Percentiles rank a stretch among this genome's conserved stretches.
Evolutionary conservation across 108 stramenopile species (phyloP).

Genomic region (Schizochytrium sp.): DNA sequence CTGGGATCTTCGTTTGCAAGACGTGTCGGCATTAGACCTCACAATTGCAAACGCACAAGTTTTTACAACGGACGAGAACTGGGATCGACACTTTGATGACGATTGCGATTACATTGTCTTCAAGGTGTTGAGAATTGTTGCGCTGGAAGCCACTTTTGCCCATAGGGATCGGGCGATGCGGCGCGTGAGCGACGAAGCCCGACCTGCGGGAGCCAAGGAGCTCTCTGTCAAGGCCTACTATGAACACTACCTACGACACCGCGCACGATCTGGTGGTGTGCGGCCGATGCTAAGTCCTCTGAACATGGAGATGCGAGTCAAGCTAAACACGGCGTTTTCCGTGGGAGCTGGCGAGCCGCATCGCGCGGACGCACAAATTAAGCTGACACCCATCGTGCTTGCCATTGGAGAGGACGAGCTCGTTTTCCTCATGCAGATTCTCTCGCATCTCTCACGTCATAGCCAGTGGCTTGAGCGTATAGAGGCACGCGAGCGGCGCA

Average conservation of each 20-base stretch:
- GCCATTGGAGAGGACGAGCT: background rate
- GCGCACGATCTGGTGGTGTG: background rate
- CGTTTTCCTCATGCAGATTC: background rate
- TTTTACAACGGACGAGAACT: background rate
- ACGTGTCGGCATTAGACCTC: background rate
- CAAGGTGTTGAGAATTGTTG: background rate
- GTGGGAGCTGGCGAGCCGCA: background rate
- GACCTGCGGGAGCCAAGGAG: background rate
- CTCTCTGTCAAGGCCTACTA: background rate
- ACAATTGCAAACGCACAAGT: background rate
- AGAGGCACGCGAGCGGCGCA: background rate
- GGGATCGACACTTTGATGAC: conserved; percentile 5
- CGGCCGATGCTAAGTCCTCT: background rate
- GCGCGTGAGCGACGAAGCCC: background rate
- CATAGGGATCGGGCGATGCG: background rate
- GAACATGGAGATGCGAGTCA: background rate
- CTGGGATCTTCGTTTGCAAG: background rate
- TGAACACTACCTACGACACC: background rate
- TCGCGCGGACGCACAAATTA: background rate
- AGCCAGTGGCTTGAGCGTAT: background rate
- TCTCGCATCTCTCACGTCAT: background rate
- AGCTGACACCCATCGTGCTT: background rate
- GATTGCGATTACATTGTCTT: conserved; percentile 14
- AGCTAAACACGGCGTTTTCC: background rate
- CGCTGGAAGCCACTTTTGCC: background rate